Evolutionary conservation across 805 yeast species (phyloP).

Genomic region (Tetrapisispora fleetii): DNA sequence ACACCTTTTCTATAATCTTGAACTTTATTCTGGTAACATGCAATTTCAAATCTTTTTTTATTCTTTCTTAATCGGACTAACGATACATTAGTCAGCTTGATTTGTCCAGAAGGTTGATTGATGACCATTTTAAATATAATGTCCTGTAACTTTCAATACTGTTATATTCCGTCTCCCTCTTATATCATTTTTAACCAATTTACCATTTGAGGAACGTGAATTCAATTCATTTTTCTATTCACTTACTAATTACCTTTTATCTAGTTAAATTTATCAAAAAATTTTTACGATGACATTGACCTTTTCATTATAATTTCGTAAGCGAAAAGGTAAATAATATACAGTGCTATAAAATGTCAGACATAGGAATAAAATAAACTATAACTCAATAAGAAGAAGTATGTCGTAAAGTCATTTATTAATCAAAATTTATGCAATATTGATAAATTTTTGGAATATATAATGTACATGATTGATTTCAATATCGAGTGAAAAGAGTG

Average conservation of each 20-base stretch:
- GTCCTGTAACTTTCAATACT: too few species aligned
- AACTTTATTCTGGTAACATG: slow-evolving; percentile 93
- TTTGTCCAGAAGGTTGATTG: slow-evolving; percentile 82
- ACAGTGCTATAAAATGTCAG: too few species aligned
- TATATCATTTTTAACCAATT: too few species aligned
- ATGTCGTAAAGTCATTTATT: not conserved
- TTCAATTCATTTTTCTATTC: not conserved
- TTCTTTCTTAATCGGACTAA: slow-evolving; percentile 85
- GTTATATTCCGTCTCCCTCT: too few species aligned
- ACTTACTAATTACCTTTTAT: not conserved
- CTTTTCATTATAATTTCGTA: too few species aligned
- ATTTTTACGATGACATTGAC: not conserved
- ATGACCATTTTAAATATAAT: slow-evolving; percentile 37
- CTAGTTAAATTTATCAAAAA: not conserved
- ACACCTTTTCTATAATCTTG: slow-evolving; percentile 69
- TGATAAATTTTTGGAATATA: not conserved
- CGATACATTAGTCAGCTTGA: slow-evolving; percentile 88
- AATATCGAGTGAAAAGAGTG: too few species aligned
- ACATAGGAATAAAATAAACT: too few species aligned
- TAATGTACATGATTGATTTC: not conserved
- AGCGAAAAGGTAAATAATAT: too few species aligned
- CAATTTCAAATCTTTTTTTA: slow-evolving; percentile 85
- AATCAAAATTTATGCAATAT: not conserved
- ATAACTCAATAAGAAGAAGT: not conserved
- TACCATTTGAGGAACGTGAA: too few species aligned